Base-by-base conservation (phyloP, 192 early-diverging fungal genomes). In the Phlyctochytrium planicorne region DNA sequence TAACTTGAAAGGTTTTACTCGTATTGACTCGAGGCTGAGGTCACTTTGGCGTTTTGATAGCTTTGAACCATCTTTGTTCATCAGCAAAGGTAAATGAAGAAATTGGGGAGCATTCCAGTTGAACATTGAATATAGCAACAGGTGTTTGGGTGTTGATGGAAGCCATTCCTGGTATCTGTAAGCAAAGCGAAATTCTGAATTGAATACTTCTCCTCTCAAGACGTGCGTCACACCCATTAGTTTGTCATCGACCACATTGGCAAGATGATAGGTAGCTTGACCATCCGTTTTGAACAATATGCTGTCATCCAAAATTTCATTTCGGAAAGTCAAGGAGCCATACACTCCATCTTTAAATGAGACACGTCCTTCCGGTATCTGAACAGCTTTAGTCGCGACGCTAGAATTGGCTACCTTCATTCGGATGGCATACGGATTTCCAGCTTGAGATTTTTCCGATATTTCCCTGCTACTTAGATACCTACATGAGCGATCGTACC, bases 241-340 rank as follows among this genome's bases (percentile, higher is more conserved):
- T 59, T 92, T 87, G 69, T 98, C 95, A 71, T 98, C 95, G 0
- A 96, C 90, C 0, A 98, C 95, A 68, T 94, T 95, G 0, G 95
- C 95, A 35, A 98, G 80, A 66, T 98, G 95, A 70, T 98, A 98
- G 0, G 95, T 98, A 2, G 95, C 91, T 60, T 83, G 83, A 1
- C 95, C 95, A 70, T 96, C 94, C 66, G 91, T 91, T 69, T 98
- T 98, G 52, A 98, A 77, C 14, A 98, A 66, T 53, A 98, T 88
- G 6, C 87, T 83, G 78, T 98, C 95, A 59, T 98, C 95, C 27
- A 97, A 79, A 3, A 82, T 80, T 35, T 81, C 82, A 60, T 91
- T 87, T 0, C 73, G 63, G 53, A 98, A 90, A 33, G 83, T 75
- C 62, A 96, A 78, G 4, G 73, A 66, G 20, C 91, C 92, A 66